Evolutionary conservation across 495 filamentous ascomycete genomes (phyloP), one percentile per base, ranked within the genome.

Genomic region (Hypoxylon rickii): DNA sequence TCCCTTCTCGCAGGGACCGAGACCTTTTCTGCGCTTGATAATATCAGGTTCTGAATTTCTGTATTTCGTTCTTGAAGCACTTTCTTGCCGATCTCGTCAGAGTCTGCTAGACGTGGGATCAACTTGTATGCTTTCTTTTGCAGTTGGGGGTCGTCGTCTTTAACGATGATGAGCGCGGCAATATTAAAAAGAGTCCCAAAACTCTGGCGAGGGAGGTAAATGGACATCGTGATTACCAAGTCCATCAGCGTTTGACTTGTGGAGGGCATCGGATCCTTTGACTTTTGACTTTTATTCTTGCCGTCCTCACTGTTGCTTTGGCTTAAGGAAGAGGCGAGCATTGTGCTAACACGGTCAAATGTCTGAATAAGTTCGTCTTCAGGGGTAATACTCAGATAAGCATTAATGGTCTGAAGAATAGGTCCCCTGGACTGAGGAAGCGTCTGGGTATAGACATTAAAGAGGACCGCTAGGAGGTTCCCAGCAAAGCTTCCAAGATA

Each of bases 71-170:
- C 84, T 56, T 79, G 61, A 4, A 98, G 79, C 11, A 92, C 90
- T 3, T 73, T 73, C 26, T 76, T 78, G 12, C 95, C 95, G 20
- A 73, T 78, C n/a, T 85, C 79, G 5, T n/a, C n/a, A n/a, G 91
- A 92, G 22, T 88, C 84, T 2, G 89, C 87, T 36, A 98, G 81
- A 22, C 93, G 84, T 6, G 94, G 93, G 46, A 98, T 90, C 41
- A 98, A 79, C 72, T 97, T 97, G 78, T 97, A 98, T 2, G 94
- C 93, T 74, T 98, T 98, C 83, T 98, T 98, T 70, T 97, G 91
- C n/a, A 98, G 78, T 66, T 97, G 93, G 19, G 94, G 88, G 57
- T 97, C 95, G 26, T 85, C 79, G 40, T 82, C 73, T 58, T 84
- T 86, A 60, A 86, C 83, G 48, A 97, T 81, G 43, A 96, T 86